These are phyloP conservation scores for Sphaerulina populicola DNA, from an alignment of 2,329 filamentous ascomycete genomes.

Conservation along the genomic window DNA sequence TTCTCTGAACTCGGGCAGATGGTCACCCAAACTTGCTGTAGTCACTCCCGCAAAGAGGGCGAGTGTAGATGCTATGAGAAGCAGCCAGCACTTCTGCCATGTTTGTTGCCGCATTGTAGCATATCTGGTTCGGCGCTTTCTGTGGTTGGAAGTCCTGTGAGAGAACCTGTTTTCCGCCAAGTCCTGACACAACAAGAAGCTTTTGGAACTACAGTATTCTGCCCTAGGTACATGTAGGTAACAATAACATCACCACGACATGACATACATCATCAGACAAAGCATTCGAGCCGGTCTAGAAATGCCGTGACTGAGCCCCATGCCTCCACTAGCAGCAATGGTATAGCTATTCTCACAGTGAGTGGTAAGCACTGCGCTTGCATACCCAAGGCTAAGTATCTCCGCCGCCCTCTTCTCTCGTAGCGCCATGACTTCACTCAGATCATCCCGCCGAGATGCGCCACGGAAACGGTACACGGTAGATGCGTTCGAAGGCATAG, in stretches of 20 bases:
- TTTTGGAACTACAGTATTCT: background rate
- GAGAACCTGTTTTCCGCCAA: background rate
- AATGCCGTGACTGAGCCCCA: too few species aligned
- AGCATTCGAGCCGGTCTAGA: background rate
- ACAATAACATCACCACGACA: background rate
- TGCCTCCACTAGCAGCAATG: too few species aligned
- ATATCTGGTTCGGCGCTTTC: conserved; percentile 18
- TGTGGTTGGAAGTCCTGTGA: background rate
- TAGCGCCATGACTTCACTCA: conserved; percentile 14
- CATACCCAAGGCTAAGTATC: conserved; percentile 9
- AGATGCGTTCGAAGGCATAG: conserved; percentile 33
- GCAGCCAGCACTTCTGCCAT: conserved; percentile 18
- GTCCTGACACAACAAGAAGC: background rate
- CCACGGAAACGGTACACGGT: conserved; percentile 29
- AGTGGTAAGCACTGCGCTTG: background rate
- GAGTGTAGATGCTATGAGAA: conserved; percentile 13
- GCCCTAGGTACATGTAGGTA: too few species aligned
- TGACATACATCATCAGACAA: background rate
- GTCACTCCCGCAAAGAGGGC: conserved; percentile 16
- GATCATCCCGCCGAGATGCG: conserved; percentile 20
- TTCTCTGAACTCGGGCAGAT: conserved; percentile 74
- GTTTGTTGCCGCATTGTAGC: conserved; percentile 23
- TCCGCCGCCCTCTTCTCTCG: background rate
- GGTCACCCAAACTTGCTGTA: conserved; percentile 69
- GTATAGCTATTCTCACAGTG: background rate